Evolutionary conservation across 192 early-diverging fungal genomes (phyloP), one percentile per base, ranked within the genome.

Genomic region (Helicostylum pulchrum): DNA sequence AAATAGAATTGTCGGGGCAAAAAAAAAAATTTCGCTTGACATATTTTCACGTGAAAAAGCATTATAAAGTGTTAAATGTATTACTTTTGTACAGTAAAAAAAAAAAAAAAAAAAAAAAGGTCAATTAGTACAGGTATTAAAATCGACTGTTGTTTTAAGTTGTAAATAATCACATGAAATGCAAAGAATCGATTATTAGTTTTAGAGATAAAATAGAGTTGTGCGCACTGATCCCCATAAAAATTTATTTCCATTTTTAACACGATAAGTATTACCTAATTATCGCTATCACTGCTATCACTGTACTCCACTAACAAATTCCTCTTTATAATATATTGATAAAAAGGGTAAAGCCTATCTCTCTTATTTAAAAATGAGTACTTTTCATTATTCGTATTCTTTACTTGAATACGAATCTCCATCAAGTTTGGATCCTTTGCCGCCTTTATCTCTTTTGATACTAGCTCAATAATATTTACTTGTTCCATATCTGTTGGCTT

Each of bases 351-450:
- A n/a, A 90, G 67, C 1, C 50, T 60, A 59, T 85, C 70, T 3
- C 72, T 69, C 9, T 77, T 73, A 56, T 81, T 78, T 57, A 94
- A 67, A 67, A 94, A 94, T 3, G 73, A 80, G 75, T 91, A 92
- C 12, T 83, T 80, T 17, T 82, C 81, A 53, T 90, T 92, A 21
- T 79, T 83, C 0, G 81, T 87, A 64, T 92, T 88, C 67, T 86
- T 86, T 55, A 84, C 89, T 61, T 92, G 87, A 21, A 92, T 79
- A 32, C 82, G 64, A 47, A 91, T 82, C 68, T 92, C 90, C 21
- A 15, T n/a, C 10, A 59, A 19, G 26, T 59, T 67, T 76, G 87
- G 82, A 21, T 85, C 80, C 10, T 44, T 61, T 1, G 89, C 74
- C 45, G 83, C 73, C 17, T 71, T 64, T 61, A 75, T 64, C 53